Base-by-base conservation (phyloP, 1,139 yeast species). In the Dujonia santamariae region DNA sequence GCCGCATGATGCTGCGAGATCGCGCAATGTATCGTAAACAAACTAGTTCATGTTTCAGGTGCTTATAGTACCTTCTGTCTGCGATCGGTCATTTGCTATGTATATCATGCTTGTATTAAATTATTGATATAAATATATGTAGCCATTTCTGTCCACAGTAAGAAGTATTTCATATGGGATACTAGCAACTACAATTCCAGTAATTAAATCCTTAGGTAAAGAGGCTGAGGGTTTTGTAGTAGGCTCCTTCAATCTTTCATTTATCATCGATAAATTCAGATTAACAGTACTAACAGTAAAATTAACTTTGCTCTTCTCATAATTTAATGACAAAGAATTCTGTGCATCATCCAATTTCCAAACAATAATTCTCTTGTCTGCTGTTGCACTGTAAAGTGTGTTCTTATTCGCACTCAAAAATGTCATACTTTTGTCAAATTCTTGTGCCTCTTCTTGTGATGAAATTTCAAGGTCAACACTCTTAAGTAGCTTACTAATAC, bases 81-180 rank as follows among this genome's bases (percentile, higher is more conserved):
- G n/a, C n/a, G n/a, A n/a, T n/a, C n/a, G n/a, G n/a, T n/a, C n/a
- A n/a, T n/a, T n/a, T n/a, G n/a, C n/a, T n/a, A n/a, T n/a, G n/a
- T n/a, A n/a, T n/a, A n/a, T n/a, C n/a, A n/a, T n/a, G n/a, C n/a
- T n/a, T n/a, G n/a, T n/a, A n/a, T n/a, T n/a, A n/a, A n/a, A 20
- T 43, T 51, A 76, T 48, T 68, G 72, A 53, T 72, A 79, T 2
- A 84, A 70, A 48, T 75, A 76, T 26, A 84, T 64, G 6, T 61
- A 61, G 0, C 94, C 94, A 30, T 73, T 63, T 33, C 85, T 54
- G 46, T 83, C 92, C 3, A 65, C 85, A 1, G 83, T 66, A 1
- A 84, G 59, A 5, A 83, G 53, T 79, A 83, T 72, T 31, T 72
- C 75, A 44, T 68, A 78, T 0, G 92, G 90, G 13, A 56, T 54